These are phyloP conservation scores for Solanum bulbocastanum DNA, from an alignment of 257 asterid species.

Conservation along the genomic window DNA sequence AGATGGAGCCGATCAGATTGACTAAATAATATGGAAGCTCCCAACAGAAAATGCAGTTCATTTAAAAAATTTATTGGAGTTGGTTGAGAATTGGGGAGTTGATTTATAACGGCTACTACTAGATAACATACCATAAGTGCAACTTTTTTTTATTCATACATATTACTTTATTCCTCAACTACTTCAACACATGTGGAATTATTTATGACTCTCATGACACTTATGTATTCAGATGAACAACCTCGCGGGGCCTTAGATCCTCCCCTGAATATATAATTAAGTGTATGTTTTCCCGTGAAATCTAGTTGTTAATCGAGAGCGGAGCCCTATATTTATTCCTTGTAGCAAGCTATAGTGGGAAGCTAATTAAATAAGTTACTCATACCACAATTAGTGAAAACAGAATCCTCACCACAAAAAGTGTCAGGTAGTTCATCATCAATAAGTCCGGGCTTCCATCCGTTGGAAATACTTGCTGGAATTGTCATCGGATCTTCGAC, in stretches of 20 bases:
- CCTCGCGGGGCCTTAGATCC: neutral
- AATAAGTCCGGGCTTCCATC: conserved; percentile 63
- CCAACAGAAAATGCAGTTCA: neutral
- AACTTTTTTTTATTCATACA: neutral
- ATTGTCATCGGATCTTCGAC: conserved; percentile 68
- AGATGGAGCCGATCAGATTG: neutral
- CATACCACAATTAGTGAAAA: neutral
- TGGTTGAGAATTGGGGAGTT: neutral
- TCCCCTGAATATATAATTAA: neutral
- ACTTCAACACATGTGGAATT: neutral
- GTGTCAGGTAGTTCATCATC: conserved; percentile 69
- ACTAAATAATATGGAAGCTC: neutral
- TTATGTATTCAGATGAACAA: neutral
- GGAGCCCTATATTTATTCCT: neutral
- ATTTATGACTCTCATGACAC: neutral
- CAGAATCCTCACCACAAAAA: conserved; percentile 55
- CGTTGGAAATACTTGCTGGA: conserved; percentile 55
- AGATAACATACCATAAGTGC: neutral
- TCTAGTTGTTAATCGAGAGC: neutral
- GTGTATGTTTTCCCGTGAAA: neutral
- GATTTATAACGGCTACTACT: neutral
- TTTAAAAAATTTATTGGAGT: neutral
- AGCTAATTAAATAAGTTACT: neutral
- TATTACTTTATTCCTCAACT: neutral
- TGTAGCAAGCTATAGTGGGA: neutral